Percentiles rank a stretch among this genome's conserved stretches.
These are phyloP conservation scores for Leccinum ochraceum DNA, from an alignment of 768 basidiomycete genomes.

Conservation along the genomic window DNA sequence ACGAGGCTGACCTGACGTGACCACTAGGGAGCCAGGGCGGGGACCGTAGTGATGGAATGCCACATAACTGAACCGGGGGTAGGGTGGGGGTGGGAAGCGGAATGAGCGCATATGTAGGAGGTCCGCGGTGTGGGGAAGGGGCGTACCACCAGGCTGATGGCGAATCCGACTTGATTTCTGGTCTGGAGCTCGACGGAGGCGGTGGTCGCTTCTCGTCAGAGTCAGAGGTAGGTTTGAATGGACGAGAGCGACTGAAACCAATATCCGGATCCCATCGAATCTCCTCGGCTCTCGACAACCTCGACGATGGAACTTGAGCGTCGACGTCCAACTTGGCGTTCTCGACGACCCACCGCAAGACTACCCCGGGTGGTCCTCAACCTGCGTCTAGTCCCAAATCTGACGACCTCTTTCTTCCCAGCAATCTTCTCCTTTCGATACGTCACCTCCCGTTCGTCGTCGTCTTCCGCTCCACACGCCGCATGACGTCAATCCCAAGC, in stretches of 20 bases:
- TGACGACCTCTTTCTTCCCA: too few relatives aligned
- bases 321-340: not conserved
- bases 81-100: slow-evolving; percentile 14
- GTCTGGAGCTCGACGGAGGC: slow-evolving; percentile 2
- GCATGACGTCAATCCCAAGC: too few relatives aligned
- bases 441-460: too few relatives aligned
- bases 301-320: not conserved
- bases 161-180: slow-evolving; percentile 10
- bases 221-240: not conserved
- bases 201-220: slow-evolving; percentile 4
- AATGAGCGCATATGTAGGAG: slow-evolving; percentile 10
- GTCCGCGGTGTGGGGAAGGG: slow-evolving; percentile 8
- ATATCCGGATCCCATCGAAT: slow-evolving; percentile 22
- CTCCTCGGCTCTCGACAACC: not conserved
- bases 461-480: too few relatives aligned
- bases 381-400: too few relatives aligned
- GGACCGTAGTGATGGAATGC: slow-evolving; percentile 11
- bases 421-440: too few relatives aligned
- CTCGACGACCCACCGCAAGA: slow-evolving; percentile 7
- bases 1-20: slow-evolving; percentile 4
- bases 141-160: slow-evolving; percentile 11
- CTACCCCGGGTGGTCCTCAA: slow-evolving; percentile 18
- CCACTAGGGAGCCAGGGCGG: slow-evolving; percentile 19
- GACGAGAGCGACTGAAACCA: not conserved
- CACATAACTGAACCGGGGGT: slow-evolving; percentile 7